phyloP scores from a whole-genome alignment of 2,329 filamentous ascomycete genomes.

The Teratosphaeria zuluensis region DNA sequence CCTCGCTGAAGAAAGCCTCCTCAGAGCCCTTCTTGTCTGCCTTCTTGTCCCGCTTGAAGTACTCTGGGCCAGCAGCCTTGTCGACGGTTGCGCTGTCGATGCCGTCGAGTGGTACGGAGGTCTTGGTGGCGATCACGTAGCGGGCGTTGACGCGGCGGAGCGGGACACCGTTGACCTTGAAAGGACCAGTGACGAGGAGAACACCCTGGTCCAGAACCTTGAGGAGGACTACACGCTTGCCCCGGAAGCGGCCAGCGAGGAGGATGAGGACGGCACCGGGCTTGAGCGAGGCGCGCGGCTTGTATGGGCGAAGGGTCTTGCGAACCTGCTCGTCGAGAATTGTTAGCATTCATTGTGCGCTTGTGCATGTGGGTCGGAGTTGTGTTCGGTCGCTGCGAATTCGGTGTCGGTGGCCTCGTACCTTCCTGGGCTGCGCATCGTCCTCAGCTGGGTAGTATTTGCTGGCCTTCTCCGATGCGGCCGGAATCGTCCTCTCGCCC shows the following conservation, averaged over 20 bases:
- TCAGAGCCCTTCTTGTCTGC: slow-evolving; percentile 84
- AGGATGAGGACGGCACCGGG: slow-evolving; percentile 97
- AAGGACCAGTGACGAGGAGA: slow-evolving; percentile 96
- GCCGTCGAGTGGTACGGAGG: slow-evolving; percentile 73
- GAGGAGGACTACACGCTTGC: slow-evolving; percentile 98
- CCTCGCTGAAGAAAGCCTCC: slow-evolving; percentile 99
- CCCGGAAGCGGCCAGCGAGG: slow-evolving; percentile 97
- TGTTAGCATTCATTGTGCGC: slow-evolving; percentile 1
- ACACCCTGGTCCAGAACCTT: slow-evolving; percentile 96
- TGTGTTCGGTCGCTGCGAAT: background rate
- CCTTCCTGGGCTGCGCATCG: slow-evolving; percentile 82
- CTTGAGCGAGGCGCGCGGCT: slow-evolving; percentile 79
- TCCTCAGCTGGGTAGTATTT: slow-evolving; percentile 99
- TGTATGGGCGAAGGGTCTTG: slow-evolving; percentile 83
- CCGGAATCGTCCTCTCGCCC: slow-evolving; percentile 84
- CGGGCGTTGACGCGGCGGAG: slow-evolving; percentile 86
- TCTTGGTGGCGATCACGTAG: slow-evolving; percentile 86
- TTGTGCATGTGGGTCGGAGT: background rate
- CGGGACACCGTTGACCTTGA: slow-evolving; percentile 99
- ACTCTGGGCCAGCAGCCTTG: slow-evolving; percentile 74
- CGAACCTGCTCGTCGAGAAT: slow-evolving; percentile 57
- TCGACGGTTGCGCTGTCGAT: slow-evolving; percentile 62
- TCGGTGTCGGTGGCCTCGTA: slow-evolving; percentile 42
- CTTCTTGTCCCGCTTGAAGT: slow-evolving; percentile 93
- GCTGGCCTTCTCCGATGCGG: slow-evolving; percentile 81